These are phyloP conservation scores for Wickerhamomyces subpelliculosus DNA, from an alignment of 805 yeast species.

Conservation along the genomic window DNA sequence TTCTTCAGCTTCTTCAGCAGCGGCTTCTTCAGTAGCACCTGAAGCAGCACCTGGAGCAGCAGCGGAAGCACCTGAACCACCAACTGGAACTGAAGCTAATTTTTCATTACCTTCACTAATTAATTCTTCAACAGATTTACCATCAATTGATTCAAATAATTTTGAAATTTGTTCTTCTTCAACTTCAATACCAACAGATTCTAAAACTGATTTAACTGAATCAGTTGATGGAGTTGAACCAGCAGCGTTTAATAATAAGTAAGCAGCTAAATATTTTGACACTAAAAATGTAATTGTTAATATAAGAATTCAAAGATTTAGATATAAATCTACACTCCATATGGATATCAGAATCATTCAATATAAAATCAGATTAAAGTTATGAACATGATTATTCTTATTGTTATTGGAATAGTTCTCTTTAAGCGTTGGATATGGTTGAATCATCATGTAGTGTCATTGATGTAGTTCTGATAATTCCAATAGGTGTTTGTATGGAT, in stretches of 20 bases:
- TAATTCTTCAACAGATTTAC: slow-evolving; percentile 85
- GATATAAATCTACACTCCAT: no score
- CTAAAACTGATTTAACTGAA: slow-evolving; percentile 81
- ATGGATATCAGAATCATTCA: no score
- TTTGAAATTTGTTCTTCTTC: slow-evolving; percentile 81
- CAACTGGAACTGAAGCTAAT: slow-evolving; percentile 96
- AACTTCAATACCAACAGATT: slow-evolving; percentile 93
- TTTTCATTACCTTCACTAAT: slow-evolving; percentile 93
- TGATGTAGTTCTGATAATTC: no score
- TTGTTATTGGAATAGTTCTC: no score
- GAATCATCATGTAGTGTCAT: no score
- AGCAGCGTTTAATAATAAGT: slow-evolving; percentile 95
- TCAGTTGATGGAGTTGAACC: slow-evolving; percentile 94
- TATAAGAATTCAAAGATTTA: slow-evolving; percentile 2
- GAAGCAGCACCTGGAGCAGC: slow-evolving; percentile 66
- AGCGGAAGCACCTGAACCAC: slow-evolving; percentile 90
- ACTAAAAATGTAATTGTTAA: slow-evolving; percentile 16
- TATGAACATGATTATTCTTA: no score
- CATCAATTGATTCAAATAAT: slow-evolving; percentile 82
- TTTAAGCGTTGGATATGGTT: no score
- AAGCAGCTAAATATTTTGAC: slow-evolving; percentile 96
- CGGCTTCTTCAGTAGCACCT: slow-evolving; percentile 66
- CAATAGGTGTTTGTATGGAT: no score
- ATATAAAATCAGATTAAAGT: no score
- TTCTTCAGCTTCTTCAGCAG: slow-evolving; percentile 61